These are phyloP conservation scores for Cubamyces sp. DNA, from an alignment of 768 basidiomycete genomes.

Conservation along the genomic window DNA sequence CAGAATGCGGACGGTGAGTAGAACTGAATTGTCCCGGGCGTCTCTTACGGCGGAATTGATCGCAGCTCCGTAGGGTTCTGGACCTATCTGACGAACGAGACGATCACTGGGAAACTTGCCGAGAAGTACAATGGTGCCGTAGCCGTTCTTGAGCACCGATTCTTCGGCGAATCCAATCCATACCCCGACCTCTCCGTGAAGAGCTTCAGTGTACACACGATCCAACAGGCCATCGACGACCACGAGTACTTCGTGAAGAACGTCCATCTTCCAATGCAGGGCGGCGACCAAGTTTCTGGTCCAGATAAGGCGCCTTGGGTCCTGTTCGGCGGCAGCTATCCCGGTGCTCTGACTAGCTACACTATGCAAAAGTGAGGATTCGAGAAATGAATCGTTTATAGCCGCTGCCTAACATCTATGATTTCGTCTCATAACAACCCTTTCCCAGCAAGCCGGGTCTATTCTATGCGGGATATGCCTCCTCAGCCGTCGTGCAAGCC, in stretches of 20 bases:
- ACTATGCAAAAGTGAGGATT: constrained; percentile 64
- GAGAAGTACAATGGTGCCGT: constrained; percentile 64
- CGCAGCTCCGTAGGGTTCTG: constrained; percentile 37
- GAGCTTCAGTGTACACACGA: constrained; percentile 60
- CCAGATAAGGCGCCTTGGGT: constrained; percentile 50
- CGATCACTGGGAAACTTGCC: constrained; percentile 63
- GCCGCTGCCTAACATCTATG: not conserved
- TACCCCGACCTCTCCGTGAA: constrained; percentile 57
- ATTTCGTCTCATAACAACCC: not conserved
- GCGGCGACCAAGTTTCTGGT: constrained; percentile 54
- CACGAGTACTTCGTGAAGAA: constrained; percentile 67
- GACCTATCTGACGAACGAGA: constrained; percentile 60
- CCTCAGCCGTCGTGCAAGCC: constrained; percentile 49
- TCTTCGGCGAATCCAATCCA: constrained; percentile 70
- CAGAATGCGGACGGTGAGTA: constrained; percentile 48
- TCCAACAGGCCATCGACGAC: constrained; percentile 74
- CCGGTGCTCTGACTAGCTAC: constrained; percentile 55
- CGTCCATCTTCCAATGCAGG: constrained; percentile 66
- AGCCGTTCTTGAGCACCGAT: constrained; percentile 68
- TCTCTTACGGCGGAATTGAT: no score
- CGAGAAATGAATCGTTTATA: no score
- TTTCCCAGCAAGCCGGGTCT: constrained; percentile 51
- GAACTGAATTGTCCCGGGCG: constrained; percentile 24
- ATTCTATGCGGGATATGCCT: constrained; percentile 62
- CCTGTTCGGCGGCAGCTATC: constrained; percentile 43